Conservation (phyloP, 2,329 filamentous ascomycete genomes). For the Xylariaceae sp. region DNA sequence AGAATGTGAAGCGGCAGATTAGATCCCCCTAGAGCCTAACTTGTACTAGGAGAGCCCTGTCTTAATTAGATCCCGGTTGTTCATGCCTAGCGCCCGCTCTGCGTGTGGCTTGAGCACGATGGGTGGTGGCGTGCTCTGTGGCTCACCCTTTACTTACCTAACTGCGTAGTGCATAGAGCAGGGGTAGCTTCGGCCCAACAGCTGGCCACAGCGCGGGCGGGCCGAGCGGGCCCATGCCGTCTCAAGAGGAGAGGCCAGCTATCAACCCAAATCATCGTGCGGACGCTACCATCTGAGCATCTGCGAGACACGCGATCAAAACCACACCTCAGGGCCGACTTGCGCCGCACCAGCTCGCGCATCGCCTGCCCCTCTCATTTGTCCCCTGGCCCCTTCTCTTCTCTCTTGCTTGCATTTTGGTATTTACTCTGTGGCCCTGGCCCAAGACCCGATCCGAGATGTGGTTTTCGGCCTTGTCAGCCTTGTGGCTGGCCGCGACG, state of each 20-base stretch:
- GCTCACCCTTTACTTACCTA: too few species aligned
- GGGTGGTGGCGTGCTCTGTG: too few species aligned
- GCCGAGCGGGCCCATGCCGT: slow-evolving; percentile 10
- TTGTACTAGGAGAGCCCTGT: too few species aligned
- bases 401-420: slow-evolving; percentile 8
- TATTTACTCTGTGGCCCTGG: slow-evolving; percentile 3
- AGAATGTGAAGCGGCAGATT: too few species aligned
- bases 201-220: slow-evolving; percentile 14
- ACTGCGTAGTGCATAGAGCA: too few species aligned
- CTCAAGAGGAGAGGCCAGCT: slow-evolving; percentile 24
- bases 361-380: slow-evolving; percentile 8
- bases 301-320: slow-evolving; percentile 9
- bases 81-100: too few species aligned
- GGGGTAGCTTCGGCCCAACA: slow-evolving; percentile 18
- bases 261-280: slow-evolving; percentile 10
- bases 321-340: slow-evolving; percentile 5
- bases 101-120: too few species aligned
- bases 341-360: slow-evolving; percentile 12
- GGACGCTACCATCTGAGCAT: background rate
- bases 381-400: slow-evolving; percentile 10
- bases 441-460: slow-evolving; percentile 16
- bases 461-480: slow-evolving; percentile 25
- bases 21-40: too few species aligned
- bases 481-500: slow-evolving; percentile 27
- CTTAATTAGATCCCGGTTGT: too few species aligned